Evolutionary conservation across 805 yeast species (phyloP), one percentile per base, ranked within the genome.

Genomic region (Starmerella vitae): DNA sequence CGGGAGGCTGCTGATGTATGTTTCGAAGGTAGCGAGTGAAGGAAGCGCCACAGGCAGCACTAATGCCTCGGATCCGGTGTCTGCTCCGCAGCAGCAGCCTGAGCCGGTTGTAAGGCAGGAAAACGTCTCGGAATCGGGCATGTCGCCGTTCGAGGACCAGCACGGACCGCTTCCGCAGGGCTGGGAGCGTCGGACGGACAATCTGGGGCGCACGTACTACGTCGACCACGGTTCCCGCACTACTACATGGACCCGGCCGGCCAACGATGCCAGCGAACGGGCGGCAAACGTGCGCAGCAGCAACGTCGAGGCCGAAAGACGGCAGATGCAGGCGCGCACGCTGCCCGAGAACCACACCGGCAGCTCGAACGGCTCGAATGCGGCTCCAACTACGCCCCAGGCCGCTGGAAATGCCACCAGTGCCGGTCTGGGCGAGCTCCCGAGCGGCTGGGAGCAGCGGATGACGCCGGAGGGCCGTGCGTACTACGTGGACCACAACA

Each of bases 361-460:
- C n/a, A 45, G 40, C 33, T 59, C 70, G 12, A 67, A 72, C 9
- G 33, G 38, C 26, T 24, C 39, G 10, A 30, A 35, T 22, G 21
- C 24, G 32, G 10, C 27, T 12, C 20, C 25, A 35, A 15, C n/a
- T 18, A 4, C 33, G 15, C 18, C 25, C 37, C 15, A n/a, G 15
- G 5, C 30, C 14, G 15, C 68, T 18, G 55, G 76, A 72, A 77
- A 79, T 37, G 84, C 88, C 15, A 88, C 97, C 2, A 84, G 96
- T 3, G 81, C 93, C 20, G 97, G 97, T 0, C 64, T 93, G 32
- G 98, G 98, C 21, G 98, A 91, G 64, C 68, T 91, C 47, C 99
- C 99, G 7, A 74, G 94, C 9, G 99, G 98, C 30, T 91, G 99
- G 99, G 99, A 91, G 63, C 97, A 88, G 65, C 70, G 99, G 48